Conservation (phyloP, 2,329 filamentous ascomycete species). For the Monosporascus sp. region DNA sequence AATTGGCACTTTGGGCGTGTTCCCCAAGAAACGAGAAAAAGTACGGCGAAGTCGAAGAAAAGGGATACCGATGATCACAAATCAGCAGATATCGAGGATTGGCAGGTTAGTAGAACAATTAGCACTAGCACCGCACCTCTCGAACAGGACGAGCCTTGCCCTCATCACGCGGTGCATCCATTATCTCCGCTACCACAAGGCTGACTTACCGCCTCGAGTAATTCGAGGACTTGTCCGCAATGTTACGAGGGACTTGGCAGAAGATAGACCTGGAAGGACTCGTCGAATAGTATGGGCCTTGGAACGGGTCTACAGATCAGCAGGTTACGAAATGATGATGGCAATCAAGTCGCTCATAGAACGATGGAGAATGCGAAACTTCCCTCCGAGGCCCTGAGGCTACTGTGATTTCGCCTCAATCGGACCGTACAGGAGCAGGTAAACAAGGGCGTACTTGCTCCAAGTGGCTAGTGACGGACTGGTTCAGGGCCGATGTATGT, state of each 20-base stretch:
- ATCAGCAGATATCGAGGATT: constrained; percentile 6
- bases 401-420: not conserved
- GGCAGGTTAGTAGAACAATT: constrained; percentile 13
- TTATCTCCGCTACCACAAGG: constrained; percentile 20
- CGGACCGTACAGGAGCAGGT: not conserved
- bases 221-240: constrained; percentile 27
- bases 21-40: not conserved
- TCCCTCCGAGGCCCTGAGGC: not conserved
- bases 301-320: constrained; percentile 21
- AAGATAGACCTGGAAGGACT: constrained; percentile 28
- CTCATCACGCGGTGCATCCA: constrained; percentile 27
- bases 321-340: constrained; percentile 20
- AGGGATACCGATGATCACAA: not conserved
- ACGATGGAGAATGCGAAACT: constrained; percentile 11
- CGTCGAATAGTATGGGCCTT: constrained; percentile 32
- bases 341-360: constrained; percentile 10
- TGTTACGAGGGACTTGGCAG: constrained; percentile 30
- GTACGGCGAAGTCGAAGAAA: not conserved
- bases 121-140: constrained; percentile 14
- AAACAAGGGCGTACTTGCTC: not conserved
- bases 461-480: not conserved
- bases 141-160: constrained; percentile 19
- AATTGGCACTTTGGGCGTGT: constrained; percentile 11
- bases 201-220: constrained; percentile 15
- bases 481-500: not conserved